phyloP scores from a whole-genome alignment of 495 filamentous ascomycete genomes.

The Astrocystis sublimbata region DNA sequence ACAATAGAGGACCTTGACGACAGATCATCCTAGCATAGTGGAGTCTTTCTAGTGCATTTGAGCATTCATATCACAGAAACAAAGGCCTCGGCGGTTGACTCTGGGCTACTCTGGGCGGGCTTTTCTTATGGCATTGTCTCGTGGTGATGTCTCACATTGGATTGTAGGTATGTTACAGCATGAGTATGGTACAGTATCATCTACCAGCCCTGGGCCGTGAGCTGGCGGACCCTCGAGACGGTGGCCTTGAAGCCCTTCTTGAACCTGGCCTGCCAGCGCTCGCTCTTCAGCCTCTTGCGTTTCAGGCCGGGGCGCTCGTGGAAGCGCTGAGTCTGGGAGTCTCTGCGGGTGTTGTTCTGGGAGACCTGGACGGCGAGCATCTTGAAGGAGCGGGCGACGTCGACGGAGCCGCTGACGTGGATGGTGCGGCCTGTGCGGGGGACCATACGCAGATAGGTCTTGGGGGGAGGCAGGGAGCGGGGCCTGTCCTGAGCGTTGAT shows the following conservation, averaged over 20 bases:
- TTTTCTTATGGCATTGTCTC: too few relatives aligned
- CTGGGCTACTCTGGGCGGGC: conserved; percentile 6
- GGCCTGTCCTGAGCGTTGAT: conserved; percentile 15
- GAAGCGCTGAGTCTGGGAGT: conserved; percentile 56
- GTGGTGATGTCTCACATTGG: too few relatives aligned
- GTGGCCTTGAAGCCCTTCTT: conserved; percentile 62
- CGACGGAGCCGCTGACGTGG: conserved; percentile 46
- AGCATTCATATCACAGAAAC: conserved; percentile 17
- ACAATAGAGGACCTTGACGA: neutral
- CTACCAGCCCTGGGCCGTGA: conserved; percentile 76
- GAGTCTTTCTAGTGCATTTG: conserved; percentile 20
- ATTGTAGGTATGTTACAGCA: too few relatives aligned
- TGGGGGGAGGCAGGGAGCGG: conserved; percentile 12
- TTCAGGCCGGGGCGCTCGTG: conserved; percentile 74
- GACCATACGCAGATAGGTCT: conserved; percentile 43
- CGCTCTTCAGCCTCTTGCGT: conserved; percentile 66
- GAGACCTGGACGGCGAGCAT: conserved; percentile 46
- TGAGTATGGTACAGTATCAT: conserved; percentile 22
- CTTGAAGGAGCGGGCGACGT: conserved; percentile 57
- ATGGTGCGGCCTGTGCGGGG: conserved; percentile 62
- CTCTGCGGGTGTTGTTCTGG: conserved; percentile 54
- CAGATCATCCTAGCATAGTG: too few relatives aligned
- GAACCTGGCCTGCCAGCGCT: conserved; percentile 68
- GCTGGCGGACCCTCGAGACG: conserved; percentile 59
- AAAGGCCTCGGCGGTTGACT: neutral